Base-by-base conservation (phyloP, 2,329 filamentous ascomycete genomes). In the Madurella fahalii region DNA sequence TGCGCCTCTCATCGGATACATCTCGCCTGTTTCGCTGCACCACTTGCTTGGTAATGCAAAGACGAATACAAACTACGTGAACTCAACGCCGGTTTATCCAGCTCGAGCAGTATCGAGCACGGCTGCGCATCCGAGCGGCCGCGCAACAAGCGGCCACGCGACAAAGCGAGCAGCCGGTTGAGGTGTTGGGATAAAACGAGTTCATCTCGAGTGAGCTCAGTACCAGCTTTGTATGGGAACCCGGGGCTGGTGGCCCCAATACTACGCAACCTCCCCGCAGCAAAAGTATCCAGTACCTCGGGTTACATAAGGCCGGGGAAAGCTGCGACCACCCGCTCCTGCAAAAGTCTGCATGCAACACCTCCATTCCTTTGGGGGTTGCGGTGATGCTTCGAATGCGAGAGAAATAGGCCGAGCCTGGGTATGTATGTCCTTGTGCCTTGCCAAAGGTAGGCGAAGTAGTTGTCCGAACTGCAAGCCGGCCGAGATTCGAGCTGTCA, bases 251-350 rank as follows among this genome's bases (percentile, higher is more conserved):
- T 13, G 34, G 30, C 15, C 32, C 13, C 30, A 9, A 40, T 37
- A 20, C 47, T 31, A 49, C 46, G 39, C 50, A 31, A 47, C 9
- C 42, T 20, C 45, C 44, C 47, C 50, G 34, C 42, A 39, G 40
- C 31, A 16, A 34, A 50, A 20, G 57, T 54, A 53, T 40, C 52
- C 48, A 39, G 53, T 57, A 59, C 54, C 44, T 45, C 42, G 52
- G 52, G 52, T 46, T 48, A 57, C 57, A 48, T 52, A 37, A 40
- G 50, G 44, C 30, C 37, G 43, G 25, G 25, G 47, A 37, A 25
- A 53, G 48, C 54, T 58, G 57, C 57, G 47, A 48, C 50, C 53
- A 42, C 37, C 40, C 25, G 47, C 39, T 37, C 34, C 34, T 37
- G 34, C 47, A 45, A 34, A n/a, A 15, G 20, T 47, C 39, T 52